Evolutionary conservation across 306 rosid genomes (phyloP), one percentile per base, ranked within the genome.

Genomic region (Vigna trinervia): DNA sequence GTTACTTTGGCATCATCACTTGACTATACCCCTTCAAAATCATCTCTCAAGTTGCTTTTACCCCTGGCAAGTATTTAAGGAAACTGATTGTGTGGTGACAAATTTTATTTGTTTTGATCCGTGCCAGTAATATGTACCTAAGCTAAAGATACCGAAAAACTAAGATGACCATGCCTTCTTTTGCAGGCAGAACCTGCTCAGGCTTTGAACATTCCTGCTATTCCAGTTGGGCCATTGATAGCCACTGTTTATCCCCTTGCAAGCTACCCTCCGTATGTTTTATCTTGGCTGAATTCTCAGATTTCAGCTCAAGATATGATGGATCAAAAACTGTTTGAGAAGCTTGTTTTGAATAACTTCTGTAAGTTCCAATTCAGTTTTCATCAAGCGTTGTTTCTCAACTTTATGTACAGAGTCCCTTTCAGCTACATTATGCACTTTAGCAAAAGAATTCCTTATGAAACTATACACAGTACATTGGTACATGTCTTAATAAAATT

Each of bases 1-100:
- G 89, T 89, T 83, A 90, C 97, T 41, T 82, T 94, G 90, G 98
- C 69, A 45, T 92, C 98, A 36, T 94, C 98, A 3, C 96, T 94
- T 1, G 98, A 90, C 83, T 92, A 87, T 82, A 66, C 89, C 7
- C 76, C 85, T 74, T 94, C 98, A 76, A 90, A 78, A 86, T 89
- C 98, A 36, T 89, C 98, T 48, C 92, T 88, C 78, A 90, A 87
- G 70, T 71, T 91, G 64, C 90, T 94, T 71, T 89, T 94, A 81
- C 97, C 96, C n/a, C 84, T 94, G 95, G 96, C 74, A 88, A 90
- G 92, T 88, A 80, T 87, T 74, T 58, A 66, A 58, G 48, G 41
- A 58, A 67, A 69, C 60, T 54, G 81, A 46, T 76, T 69, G 28
- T 69, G 23, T 48, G 50, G 41, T 22, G 82, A 73, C 19, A 60